These are phyloP conservation scores for Collybia nuda DNA, from an alignment of 768 basidiomycete species.

Conservation along the genomic window DNA sequence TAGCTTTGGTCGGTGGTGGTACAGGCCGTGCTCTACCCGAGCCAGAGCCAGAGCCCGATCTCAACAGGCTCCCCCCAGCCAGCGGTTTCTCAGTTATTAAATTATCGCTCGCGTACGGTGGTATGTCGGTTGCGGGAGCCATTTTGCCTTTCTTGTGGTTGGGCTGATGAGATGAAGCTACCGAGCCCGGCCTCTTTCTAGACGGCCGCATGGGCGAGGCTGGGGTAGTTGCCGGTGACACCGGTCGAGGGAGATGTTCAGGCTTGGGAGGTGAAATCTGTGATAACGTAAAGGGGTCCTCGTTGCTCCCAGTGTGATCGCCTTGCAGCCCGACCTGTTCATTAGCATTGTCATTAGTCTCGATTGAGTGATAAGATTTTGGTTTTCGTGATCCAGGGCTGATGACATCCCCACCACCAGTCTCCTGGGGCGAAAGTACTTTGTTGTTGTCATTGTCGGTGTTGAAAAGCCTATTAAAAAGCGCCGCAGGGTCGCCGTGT, in stretches of 20 bases:
- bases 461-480: slow-evolving; percentile 14
- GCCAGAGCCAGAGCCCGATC: too few species aligned
- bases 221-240: slow-evolving; percentile 12
- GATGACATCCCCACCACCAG: slow-evolving; percentile 10
- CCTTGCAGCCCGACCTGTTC: slow-evolving; percentile 4
- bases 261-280: slow-evolving; percentile 47
- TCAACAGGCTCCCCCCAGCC: too few species aligned
- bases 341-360: slow-evolving; percentile 5
- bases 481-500: slow-evolving; percentile 7
- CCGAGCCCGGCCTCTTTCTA: slow-evolving; percentile 46
- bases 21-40: background rate
- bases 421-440: slow-evolving; percentile 6
- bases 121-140: background rate
- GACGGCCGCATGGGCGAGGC: slow-evolving; percentile 41
- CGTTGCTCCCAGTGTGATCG: slow-evolving; percentile 5
- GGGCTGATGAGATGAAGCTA: slow-evolving; percentile 13
- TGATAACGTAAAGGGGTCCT: slow-evolving; percentile 41
- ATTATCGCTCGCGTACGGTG: background rate
- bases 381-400: background rate
- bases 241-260: slow-evolving; percentile 7
- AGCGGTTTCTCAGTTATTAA: too few species aligned
- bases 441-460: slow-evolving; percentile 1
- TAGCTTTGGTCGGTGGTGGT: background rate
- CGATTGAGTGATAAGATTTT: background rate
- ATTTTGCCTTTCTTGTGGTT: slow-evolving; percentile 29